Conservation (phyloP, 768 basidiomycete genomes). For the Boletus fagicola region DNA sequence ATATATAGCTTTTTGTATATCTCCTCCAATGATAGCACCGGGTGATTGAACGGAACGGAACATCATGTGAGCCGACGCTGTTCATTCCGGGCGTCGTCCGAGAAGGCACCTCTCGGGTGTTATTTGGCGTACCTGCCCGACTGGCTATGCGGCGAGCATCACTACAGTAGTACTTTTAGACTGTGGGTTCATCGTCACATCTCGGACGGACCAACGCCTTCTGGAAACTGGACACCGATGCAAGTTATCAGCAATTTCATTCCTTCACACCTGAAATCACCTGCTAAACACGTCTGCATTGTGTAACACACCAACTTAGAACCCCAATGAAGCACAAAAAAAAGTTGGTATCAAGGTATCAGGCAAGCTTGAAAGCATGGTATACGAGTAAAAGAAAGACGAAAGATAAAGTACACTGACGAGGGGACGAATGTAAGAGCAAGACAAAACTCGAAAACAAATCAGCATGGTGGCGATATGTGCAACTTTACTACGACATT, state of each 20-base stretch:
- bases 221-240: neutral
- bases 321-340: neutral
- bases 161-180: neutral
- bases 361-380: neutral
- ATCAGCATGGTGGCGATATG: neutral
- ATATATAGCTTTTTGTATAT: neutral
- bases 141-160: neutral
- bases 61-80: neutral
- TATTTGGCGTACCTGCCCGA: neutral
- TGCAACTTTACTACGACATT: neutral
- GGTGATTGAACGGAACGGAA: neutral
- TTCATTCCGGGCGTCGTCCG: neutral
- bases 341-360: slow-evolving; percentile 7
- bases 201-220: neutral
- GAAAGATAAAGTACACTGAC: neutral
- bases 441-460: neutral
- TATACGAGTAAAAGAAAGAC: neutral
- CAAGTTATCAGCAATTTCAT: neutral
- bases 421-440: neutral
- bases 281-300: neutral
- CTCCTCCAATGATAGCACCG: no score
- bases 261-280: neutral
- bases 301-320: neutral
- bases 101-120: neutral
- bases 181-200: neutral